Percentiles rank a stretch among this genome's conserved stretches.
phyloP scores from a whole-genome alignment of 495 filamentous ascomycete species.

The Xylaria curta region DNA sequence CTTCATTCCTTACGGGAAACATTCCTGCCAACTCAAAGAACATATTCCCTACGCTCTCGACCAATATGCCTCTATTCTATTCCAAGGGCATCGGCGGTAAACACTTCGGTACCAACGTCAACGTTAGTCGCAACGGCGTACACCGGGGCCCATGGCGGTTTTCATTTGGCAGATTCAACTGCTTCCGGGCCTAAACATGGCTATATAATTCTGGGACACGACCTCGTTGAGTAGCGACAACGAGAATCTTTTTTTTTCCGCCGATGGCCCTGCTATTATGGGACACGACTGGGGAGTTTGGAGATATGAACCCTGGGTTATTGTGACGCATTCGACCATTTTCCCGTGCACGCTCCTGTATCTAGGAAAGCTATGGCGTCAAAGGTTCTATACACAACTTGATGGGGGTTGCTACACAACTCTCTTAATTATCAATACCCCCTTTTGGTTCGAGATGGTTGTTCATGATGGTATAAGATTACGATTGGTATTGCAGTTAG shows the following conservation, averaged over 20 bases:
- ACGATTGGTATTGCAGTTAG: neutral
- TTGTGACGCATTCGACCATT: neutral
- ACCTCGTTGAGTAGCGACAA: neutral
- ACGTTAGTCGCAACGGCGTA: conserved; percentile 38
- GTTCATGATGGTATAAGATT: neutral
- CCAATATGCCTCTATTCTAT: conserved; percentile 41
- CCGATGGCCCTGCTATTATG: neutral
- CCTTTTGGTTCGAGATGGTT: neutral
- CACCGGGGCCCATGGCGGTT: conserved; percentile 43
- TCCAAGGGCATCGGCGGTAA: conserved; percentile 37
- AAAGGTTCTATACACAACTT: neutral
- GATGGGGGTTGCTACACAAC: neutral
- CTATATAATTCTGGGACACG: neutral
- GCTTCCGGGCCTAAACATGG: conserved; percentile 37
- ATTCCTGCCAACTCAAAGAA: neutral
- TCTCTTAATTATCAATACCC: neutral
- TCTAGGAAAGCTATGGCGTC: neutral
- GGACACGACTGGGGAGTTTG: neutral
- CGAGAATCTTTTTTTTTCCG: too few species aligned
- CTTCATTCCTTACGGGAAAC: neutral
- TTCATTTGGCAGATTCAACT: conserved; percentile 40
- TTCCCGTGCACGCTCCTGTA: neutral
- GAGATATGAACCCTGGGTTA: too few species aligned
- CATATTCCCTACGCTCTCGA: neutral
- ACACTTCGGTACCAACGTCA: conserved; percentile 42